Evolutionary conservation across 805 yeast species (phyloP).

Genomic region (Scheffersomyces coipomensis): DNA sequence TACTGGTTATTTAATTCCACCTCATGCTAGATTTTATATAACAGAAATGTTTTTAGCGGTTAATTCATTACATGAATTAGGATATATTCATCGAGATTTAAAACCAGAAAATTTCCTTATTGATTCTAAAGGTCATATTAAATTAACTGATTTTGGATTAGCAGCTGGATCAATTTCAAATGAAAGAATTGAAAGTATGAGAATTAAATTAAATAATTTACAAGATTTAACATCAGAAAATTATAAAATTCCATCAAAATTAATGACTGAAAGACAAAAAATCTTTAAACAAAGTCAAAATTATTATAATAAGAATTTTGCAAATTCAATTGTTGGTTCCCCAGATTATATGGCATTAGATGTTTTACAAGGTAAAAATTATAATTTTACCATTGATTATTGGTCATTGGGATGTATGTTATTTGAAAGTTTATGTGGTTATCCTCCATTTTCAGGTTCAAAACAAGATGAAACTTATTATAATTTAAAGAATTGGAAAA

Average conservation of each 20-base stretch:
- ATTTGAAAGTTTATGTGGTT: slow-evolving; percentile 93
- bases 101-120: slow-evolving; percentile 93
- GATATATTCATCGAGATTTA: slow-evolving; percentile 94
- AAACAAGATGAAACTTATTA: slow-evolving; percentile 93
- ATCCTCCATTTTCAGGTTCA: slow-evolving; percentile 95
- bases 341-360: slow-evolving; percentile 99
- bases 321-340: slow-evolving; percentile 94
- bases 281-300: slow-evolving; percentile 78
- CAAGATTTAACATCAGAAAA: slow-evolving; percentile 66
- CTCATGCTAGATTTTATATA: slow-evolving; percentile 92
- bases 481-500: slow-evolving; percentile 90
- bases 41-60: slow-evolving; percentile 96
- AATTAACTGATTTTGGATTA: slow-evolving; percentile 92
- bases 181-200: slow-evolving; percentile 92
- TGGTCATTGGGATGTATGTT: slow-evolving; percentile 99
- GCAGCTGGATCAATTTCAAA: slow-evolving; percentile 95
- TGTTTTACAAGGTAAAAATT: slow-evolving; percentile 88
- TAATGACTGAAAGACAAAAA: slow-evolving; percentile 83
- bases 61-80: slow-evolving; percentile 88
- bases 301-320: slow-evolving; percentile 67
- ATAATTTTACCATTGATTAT: slow-evolving; percentile 95
- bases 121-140: slow-evolving; percentile 88
- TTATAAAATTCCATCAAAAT: slow-evolving; percentile 60
- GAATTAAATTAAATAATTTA: slow-evolving; percentile 61
- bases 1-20: slow-evolving; percentile 89